phyloP scores from a whole-genome alignment of 2,329 filamentous ascomycete species.

The Cyphellophora attinorum region DNA sequence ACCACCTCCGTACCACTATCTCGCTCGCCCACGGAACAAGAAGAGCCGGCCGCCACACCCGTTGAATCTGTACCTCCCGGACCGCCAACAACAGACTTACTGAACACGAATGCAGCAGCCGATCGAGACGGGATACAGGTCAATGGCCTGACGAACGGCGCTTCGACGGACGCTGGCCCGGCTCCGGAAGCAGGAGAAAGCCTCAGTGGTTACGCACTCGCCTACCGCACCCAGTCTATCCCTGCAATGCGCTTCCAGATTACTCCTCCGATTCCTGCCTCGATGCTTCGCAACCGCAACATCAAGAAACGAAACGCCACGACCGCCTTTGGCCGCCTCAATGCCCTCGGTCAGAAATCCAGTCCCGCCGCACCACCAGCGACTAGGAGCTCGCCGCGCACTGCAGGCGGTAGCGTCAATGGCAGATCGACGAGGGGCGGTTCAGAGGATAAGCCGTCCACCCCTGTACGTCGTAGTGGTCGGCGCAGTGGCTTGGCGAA shows the following conservation, averaged over 20 bases:
- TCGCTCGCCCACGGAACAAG: slow-evolving; percentile 3
- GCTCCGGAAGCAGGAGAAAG: slow-evolving; percentile 4
- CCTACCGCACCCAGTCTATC: slow-evolving; percentile 14
- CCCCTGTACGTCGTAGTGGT: slow-evolving; percentile 15
- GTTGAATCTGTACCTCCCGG: slow-evolving; percentile 13
- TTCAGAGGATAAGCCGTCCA: slow-evolving; percentile 2
- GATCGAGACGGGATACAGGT: slow-evolving; percentile 5
- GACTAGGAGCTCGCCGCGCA: not conserved
- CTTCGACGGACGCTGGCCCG: slow-evolving; percentile 1
- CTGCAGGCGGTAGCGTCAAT: not conserved
- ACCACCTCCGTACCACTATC: slow-evolving; percentile 5
- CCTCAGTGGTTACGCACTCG: slow-evolving; percentile 16
- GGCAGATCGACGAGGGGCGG: slow-evolving; percentile 1
- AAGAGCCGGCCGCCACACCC: slow-evolving; percentile 7
- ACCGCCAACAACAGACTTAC: slow-evolving; percentile 15
- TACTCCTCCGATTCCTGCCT: slow-evolving; percentile 17
- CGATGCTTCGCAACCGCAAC: slow-evolving; percentile 16
- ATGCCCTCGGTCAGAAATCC: slow-evolving; percentile 1
- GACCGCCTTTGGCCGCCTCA: not conserved
- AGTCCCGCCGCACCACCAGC: not conserved
- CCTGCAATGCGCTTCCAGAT: slow-evolving; percentile 18
- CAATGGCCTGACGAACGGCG: slow-evolving; percentile 13
- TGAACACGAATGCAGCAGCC: slow-evolving; percentile 5
- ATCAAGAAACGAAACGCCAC: slow-evolving; percentile 11
- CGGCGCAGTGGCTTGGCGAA: slow-evolving; percentile 13